A percentile compares a stretch with the other conserved stretches of the same genome.
These are phyloP conservation scores for Hymenoscyphus fructigenus DNA, from an alignment of 2,329 filamentous ascomycete genomes.

Conservation along the genomic window DNA sequence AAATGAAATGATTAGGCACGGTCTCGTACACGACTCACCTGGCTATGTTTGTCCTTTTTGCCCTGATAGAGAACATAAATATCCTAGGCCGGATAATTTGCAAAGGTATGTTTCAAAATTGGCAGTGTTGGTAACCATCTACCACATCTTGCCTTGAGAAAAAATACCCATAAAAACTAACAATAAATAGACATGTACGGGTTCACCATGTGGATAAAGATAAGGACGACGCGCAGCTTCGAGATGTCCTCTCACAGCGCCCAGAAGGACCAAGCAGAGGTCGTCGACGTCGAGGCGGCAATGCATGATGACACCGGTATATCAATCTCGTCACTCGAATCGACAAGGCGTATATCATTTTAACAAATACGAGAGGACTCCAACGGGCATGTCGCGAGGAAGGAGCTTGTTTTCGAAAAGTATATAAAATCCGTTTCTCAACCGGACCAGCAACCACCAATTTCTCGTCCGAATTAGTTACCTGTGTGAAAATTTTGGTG, in stretches of 20 bases:
- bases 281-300: slow-evolving; percentile 40
- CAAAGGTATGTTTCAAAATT: slow-evolving; percentile 69
- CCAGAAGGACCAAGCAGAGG: slow-evolving; percentile 82
- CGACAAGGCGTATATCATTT: neutral
- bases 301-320: slow-evolving; percentile 1
- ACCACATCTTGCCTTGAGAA: neutral
- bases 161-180: slow-evolving; percentile 4
- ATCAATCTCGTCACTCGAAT: neutral
- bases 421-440: slow-evolving; percentile 1
- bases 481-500: neutral
- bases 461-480: neutral
- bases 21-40: slow-evolving; percentile 88
- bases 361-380: neutral
- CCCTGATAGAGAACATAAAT: slow-evolving; percentile 88
- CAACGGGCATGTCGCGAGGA: neutral
- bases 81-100: slow-evolving; percentile 92
- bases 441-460: neutral
- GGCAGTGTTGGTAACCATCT: neutral
- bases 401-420: neutral
- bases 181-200: slow-evolving; percentile 71
- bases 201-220: slow-evolving; percentile 89
- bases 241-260: slow-evolving; percentile 82
- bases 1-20: slow-evolving; percentile 73
- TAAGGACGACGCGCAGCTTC: slow-evolving; percentile 78
- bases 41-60: slow-evolving; percentile 97